Conservation (phyloP, 768 basidiomycete species). For the Russula vinacea region DNA sequence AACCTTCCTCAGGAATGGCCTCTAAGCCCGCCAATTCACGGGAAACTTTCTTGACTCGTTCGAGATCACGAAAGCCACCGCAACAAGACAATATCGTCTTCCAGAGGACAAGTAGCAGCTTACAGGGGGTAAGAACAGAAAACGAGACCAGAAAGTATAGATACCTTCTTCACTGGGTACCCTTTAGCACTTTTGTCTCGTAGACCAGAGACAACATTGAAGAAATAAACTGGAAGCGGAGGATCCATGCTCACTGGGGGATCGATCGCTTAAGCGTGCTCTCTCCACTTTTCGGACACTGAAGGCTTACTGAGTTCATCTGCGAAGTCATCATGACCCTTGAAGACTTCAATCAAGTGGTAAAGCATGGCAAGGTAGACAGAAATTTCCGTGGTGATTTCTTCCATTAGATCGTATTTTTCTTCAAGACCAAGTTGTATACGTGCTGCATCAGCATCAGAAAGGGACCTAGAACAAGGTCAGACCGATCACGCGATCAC, state of each 20-base stretch:
- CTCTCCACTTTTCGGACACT: background rate
- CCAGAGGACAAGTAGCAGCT: slow-evolving; percentile 94
- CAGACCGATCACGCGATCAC: background rate
- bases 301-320: slow-evolving; percentile 85
- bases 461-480: slow-evolving; percentile 53
- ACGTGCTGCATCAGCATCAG: slow-evolving; percentile 69
- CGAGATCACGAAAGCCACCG: slow-evolving; percentile 86
- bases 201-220: slow-evolving; percentile 83
- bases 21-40: slow-evolving; percentile 83
- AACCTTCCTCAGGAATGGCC: slow-evolving; percentile 46
- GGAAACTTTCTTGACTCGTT: slow-evolving; percentile 76
- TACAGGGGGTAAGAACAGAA: slow-evolving; percentile 22
- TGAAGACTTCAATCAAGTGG: slow-evolving; percentile 90
- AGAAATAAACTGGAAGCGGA: slow-evolving; percentile 88
- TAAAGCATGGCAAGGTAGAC: slow-evolving; percentile 95
- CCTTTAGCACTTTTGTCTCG: slow-evolving; percentile 92
- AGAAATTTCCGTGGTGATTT: slow-evolving; percentile 87
- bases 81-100: slow-evolving; percentile 89
- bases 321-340: slow-evolving; percentile 90
- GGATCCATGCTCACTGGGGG: slow-evolving; percentile 88
- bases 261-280: slow-evolving; percentile 20
- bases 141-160: slow-evolving; percentile 22
- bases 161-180: slow-evolving; percentile 95
- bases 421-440: slow-evolving; percentile 69
- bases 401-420: slow-evolving; percentile 77